These are phyloP conservation scores for Dinochytrium kinnereticum DNA, from an alignment of 371 early-diverging fungal genomes.

Conservation along the genomic window DNA sequence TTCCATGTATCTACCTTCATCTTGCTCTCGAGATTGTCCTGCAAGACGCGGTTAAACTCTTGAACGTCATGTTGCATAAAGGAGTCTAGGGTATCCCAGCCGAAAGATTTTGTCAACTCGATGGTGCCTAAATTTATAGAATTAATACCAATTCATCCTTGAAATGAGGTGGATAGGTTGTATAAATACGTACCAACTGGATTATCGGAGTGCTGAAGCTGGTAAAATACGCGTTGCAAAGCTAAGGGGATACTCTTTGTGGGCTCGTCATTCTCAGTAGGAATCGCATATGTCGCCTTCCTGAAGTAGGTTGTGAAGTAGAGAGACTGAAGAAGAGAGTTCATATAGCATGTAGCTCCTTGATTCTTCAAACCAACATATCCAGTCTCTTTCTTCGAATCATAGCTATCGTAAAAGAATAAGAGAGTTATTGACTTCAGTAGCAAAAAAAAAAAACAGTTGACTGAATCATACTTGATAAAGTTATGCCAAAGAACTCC, in stretches of 20 bases:
- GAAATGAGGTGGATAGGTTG: neutral
- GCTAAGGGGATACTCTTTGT: constrained; percentile 85
- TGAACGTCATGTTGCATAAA: constrained; percentile 98
- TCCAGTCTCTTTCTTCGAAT: constrained; percentile 90
- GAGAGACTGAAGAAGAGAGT: constrained; percentile 96
- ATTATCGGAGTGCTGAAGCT: constrained; percentile 70
- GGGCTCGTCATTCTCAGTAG: constrained; percentile 86
- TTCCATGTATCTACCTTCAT: constrained; percentile 91
- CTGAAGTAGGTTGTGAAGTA: constrained; percentile 96
- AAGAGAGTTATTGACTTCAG: constrained; percentile 11
- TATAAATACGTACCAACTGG: constrained; percentile 67
- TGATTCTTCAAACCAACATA: constrained; percentile 96
- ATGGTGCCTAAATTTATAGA: constrained; percentile 76
- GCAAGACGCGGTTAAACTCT: constrained; percentile 95
- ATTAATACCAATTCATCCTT: neutral
- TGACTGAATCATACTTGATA: constrained; percentile 66
- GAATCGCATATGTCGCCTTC: constrained; percentile 84
- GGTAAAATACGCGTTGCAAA: constrained; percentile 95
- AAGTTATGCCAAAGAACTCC: constrained; percentile 95
- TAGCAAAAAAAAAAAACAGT: no score
- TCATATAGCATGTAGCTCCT: constrained; percentile 99
- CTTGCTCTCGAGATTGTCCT: constrained; percentile 93
- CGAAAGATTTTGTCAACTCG: constrained; percentile 95
- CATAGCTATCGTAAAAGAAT: constrained; percentile 63
- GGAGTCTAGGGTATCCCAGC: constrained; percentile 94